Evolutionary conservation across 108 stramenopile species (phyloP).

Genomic region (Craspedostauros australis): DNA sequence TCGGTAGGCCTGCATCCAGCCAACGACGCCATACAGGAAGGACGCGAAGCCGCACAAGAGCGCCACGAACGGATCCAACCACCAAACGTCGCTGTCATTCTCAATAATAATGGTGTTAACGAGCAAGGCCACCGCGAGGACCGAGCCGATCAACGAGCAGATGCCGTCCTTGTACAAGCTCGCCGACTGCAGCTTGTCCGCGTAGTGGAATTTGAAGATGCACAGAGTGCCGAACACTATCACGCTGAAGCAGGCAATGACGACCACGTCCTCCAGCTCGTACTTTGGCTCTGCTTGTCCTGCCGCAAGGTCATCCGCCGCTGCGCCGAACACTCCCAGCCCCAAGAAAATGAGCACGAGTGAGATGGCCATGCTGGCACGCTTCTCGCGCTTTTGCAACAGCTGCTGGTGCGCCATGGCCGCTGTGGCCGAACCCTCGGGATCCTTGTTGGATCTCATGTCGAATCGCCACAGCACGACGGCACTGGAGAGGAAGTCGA

Average conservation of each 20-base stretch:
- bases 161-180: constrained; percentile 70
- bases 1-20: constrained; percentile 33
- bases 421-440: constrained; percentile 32
- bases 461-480: constrained; percentile 80
- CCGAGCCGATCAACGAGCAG: constrained; percentile 68
- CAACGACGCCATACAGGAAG: constrained; percentile 40
- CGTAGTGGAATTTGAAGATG: constrained; percentile 65
- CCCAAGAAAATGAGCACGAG: constrained; percentile 60
- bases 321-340: constrained; percentile 35
- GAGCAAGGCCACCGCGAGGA: constrained; percentile 54
- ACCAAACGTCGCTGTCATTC: constrained; percentile 39
- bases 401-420: constrained; percentile 38
- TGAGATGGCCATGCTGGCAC: constrained; percentile 67
- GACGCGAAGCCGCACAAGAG: constrained; percentile 51
- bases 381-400: constrained; percentile 52
- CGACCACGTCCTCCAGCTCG: constrained; percentile 27
- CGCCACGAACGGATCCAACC: constrained; percentile 68
- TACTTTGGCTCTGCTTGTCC: constrained; percentile 26
- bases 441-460: too few species aligned
- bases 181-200: constrained; percentile 37
- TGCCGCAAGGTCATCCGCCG: constrained; percentile 33
- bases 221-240: constrained; percentile 55
- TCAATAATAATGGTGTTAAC: constrained; percentile 58
- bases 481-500: constrained; percentile 55
- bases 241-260: constrained; percentile 41